Conservation (phyloP, 2,329 filamentous ascomycete genomes). For the Chrysosporium queenslandicum region DNA sequence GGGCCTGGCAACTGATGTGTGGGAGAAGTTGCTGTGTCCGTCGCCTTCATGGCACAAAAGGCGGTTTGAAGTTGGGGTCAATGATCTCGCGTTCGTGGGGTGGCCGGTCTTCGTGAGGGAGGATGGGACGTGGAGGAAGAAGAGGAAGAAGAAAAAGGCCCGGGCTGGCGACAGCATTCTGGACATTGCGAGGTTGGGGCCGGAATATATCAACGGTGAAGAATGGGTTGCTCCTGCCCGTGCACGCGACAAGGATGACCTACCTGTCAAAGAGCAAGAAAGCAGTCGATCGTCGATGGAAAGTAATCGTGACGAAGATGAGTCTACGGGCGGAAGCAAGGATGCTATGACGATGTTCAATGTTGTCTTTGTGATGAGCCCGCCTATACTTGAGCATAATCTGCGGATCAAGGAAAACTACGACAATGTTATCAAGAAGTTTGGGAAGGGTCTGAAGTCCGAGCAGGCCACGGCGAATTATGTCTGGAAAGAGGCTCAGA, state of each 20-base stretch:
- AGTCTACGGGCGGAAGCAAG: constrained; percentile 28
- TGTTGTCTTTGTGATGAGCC: constrained; percentile 81
- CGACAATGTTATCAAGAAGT: constrained; percentile 78
- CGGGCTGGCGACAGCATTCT: constrained; percentile 23
- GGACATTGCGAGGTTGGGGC: constrained; percentile 25
- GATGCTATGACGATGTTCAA: constrained; percentile 93
- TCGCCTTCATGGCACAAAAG: constrained; percentile 67
- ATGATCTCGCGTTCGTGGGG: constrained; percentile 69
- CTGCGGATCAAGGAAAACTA: constrained; percentile 68
- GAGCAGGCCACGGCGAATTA: constrained; percentile 85
- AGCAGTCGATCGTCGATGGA: constrained; percentile 2
- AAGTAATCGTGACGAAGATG: constrained; percentile 1
- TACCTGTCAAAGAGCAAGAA: neutral
- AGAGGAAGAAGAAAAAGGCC: constrained; percentile 27
- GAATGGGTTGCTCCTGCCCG: neutral
- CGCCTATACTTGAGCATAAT: constrained; percentile 66
- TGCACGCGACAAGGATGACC: neutral
- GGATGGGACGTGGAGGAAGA: constrained; percentile 64
- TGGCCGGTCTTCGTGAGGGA: constrained; percentile 74
- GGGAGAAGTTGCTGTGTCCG: constrained; percentile 71
- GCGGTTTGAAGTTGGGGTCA: constrained; percentile 70
- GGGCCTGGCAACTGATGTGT: constrained; percentile 62
- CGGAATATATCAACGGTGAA: neutral
- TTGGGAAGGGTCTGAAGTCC: constrained; percentile 85
- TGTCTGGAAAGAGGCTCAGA: constrained; percentile 81